Base-by-base conservation (phyloP, 495 filamentous ascomycete genomes). In the Umbilicaria muhlenbergii region DNA sequence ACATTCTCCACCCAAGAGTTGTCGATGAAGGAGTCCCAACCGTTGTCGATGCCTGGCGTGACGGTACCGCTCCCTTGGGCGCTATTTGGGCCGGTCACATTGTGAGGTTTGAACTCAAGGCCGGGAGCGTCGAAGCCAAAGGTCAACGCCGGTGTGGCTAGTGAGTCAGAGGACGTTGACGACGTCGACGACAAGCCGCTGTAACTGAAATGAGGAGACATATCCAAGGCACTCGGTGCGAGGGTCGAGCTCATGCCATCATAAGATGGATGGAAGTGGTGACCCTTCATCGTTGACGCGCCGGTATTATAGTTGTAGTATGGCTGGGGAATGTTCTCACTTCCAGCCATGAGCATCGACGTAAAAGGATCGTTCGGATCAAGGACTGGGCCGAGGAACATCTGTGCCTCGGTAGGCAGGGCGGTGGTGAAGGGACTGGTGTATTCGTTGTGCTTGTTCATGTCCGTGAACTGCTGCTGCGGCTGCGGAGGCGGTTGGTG, bases 361-460 rank as follows among this genome's bases (percentile, higher is more conserved):
- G 60, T 64, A 40, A 61, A 44, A 4, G 60, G 59, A 44, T 72
- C 66, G 18, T 54, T 58, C 5, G 60, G 55, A 48, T 66, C 65
- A 31, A 72, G 54, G 0, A 58, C 53, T 1, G 57, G 47, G 19
- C 65, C 65, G 3, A 74, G 53, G 10, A 74, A 56, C 50, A 64
- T 61, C 46, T 75, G 70, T 18, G 68, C 45, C 32, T 75, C 68
- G 8, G 60, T 51, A 14, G 72, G 69, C 6, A 75, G 53, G 8
- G 61, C 52, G 33, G 55, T 63, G 11, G 63, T 64, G 38, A 75
- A 56, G 36, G 57, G 65, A 40, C 57, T 43, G 13, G 58, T 52
- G 41, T 55, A 34, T 56, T 49, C 46, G 33, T 46, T 39, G 41
- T 37, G 38, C 46, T 42, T 49, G 38, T 34, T 56, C 32, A 36